Evolutionary conservation across 129 eudicot genomes (phyloP), one percentile per base, ranked within the genome.

Genomic region (Erigeron canadensis): DNA sequence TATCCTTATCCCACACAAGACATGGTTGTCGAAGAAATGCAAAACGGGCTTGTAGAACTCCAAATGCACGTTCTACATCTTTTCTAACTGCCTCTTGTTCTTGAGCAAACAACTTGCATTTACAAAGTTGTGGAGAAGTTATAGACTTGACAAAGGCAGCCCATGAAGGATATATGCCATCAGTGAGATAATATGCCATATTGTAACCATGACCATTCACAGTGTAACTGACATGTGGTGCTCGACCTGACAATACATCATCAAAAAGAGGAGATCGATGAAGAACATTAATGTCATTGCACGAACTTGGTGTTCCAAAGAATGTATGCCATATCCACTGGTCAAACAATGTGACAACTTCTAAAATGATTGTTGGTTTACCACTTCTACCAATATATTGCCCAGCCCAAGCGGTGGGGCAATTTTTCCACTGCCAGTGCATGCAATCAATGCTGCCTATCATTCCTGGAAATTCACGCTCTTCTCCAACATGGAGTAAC

Each of bases 1-100:
- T 28, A 1, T 28, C 34, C 34, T 17, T 55, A 16, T 58, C 41
- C 64, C 64, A 22, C 13, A 22, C 41, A 22, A 8, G 64, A 59
- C 17, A 59, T 59, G 41, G 64, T 6, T 28, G 40, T 58, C 64
- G 15, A 6, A 58, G 64, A 28, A 21, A 58, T 58, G 41, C 64
- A 22, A 58, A 58, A 19, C 15, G 64, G 9, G 64, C 40, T 58
- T 58, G 64, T 56, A 56, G 37, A 56, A 56, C 62, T 28, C 34
- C 1, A 28, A 28, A 28, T 28, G 34, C 34, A 1, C 37, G 61
- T 55, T 55, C 60, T 17, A 55, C 61, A 43, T 55, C 34, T 55
- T 55, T 55, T 55, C 61, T 55, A 55, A 6, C 9, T 12, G 61
- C 61, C 34, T 55, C 61, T 55, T 55, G 61, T 17, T 19, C 37